Conservation (phyloP, 2,329 filamentous ascomycete genomes). For the Penicillium occitanis region DNA sequence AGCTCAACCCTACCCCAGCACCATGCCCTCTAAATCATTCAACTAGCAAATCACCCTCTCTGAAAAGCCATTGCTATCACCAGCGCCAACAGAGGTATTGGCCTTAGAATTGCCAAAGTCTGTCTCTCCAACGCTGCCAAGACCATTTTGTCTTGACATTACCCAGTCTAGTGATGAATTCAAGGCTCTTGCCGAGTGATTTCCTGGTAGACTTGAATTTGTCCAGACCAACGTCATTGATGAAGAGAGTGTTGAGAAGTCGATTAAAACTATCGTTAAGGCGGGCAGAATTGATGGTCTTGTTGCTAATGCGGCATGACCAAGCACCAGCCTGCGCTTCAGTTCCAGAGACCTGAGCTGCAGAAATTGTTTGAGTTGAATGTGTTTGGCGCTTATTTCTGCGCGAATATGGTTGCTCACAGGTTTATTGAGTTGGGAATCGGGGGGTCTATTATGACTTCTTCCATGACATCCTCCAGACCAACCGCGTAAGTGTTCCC, state of each 20-base stretch:
- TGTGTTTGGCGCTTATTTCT: too few relatives aligned
- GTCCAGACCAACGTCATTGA: neutral
- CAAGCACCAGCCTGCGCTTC: too few relatives aligned
- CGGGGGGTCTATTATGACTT: too few relatives aligned
- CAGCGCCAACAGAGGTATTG: neutral
- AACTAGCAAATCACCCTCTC: neutral
- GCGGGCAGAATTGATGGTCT: too few relatives aligned
- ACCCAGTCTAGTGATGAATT: neutral
- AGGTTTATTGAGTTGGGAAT: too few relatives aligned
- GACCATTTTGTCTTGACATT: neutral
- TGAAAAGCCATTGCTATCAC: neutral
- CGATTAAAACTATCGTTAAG: neutral
- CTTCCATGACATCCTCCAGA: too few relatives aligned
- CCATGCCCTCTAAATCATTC: neutral
- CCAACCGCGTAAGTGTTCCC: too few relatives aligned
- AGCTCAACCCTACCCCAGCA: neutral
- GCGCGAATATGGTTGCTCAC: too few relatives aligned
- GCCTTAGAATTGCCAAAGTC: neutral
- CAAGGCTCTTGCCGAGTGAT: neutral
- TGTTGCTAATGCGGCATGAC: too few relatives aligned
- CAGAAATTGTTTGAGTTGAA: too few relatives aligned
- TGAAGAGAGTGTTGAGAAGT: neutral
- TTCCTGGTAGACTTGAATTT: neutral
- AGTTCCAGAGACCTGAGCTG: too few relatives aligned
- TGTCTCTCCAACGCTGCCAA: neutral